A percentile compares a stretch with the other conserved stretches of the same genome.
Conservation (phyloP, 768 basidiomycete species). For the Tricholoma bakamatsutake region DNA sequence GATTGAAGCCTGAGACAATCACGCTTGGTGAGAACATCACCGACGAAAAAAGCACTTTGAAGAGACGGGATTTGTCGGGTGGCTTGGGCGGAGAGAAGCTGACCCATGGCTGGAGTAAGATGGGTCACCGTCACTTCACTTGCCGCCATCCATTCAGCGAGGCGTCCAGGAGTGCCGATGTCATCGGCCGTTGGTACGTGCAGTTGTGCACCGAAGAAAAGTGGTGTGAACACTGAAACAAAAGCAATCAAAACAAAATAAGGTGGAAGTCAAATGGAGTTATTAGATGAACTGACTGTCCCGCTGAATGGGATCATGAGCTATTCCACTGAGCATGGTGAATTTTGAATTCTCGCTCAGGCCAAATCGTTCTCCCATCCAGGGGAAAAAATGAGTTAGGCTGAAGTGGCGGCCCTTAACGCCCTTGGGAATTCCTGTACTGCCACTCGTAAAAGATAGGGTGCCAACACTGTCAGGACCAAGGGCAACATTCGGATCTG, state of each 20-base stretch:
- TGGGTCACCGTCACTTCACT: constrained; percentile 92
- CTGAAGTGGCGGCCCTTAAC: constrained; percentile 93
- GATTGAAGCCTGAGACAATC: constrained; percentile 93
- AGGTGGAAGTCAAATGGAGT: neutral
- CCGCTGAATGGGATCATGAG: constrained; percentile 97
- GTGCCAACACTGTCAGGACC: constrained; percentile 97
- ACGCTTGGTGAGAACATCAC: constrained; percentile 97
- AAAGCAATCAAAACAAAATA: neutral
- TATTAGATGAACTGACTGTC: constrained; percentile 69
- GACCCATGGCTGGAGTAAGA: constrained; percentile 98
- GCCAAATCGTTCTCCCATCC: constrained; percentile 91
- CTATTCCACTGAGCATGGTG: constrained; percentile 98
- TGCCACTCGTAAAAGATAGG: constrained; percentile 93
- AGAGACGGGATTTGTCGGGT: constrained; percentile 88
- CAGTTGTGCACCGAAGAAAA: constrained; percentile 94
- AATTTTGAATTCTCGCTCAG: constrained; percentile 74
- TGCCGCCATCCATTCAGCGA: constrained; percentile 98
- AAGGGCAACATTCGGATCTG: constrained; percentile 75
- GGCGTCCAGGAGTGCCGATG: constrained; percentile 92
- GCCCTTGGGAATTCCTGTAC: constrained; percentile 98
- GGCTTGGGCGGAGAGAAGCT: constrained; percentile 75
- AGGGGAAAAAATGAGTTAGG: constrained; percentile 98
- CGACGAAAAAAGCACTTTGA: constrained; percentile 93
- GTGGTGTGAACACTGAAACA: constrained; percentile 90
- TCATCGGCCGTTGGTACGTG: constrained; percentile 96